phyloP scores from a whole-genome alignment of 2,329 filamentous ascomycete genomes.

The Nannizziopsis barbatae region DNA sequence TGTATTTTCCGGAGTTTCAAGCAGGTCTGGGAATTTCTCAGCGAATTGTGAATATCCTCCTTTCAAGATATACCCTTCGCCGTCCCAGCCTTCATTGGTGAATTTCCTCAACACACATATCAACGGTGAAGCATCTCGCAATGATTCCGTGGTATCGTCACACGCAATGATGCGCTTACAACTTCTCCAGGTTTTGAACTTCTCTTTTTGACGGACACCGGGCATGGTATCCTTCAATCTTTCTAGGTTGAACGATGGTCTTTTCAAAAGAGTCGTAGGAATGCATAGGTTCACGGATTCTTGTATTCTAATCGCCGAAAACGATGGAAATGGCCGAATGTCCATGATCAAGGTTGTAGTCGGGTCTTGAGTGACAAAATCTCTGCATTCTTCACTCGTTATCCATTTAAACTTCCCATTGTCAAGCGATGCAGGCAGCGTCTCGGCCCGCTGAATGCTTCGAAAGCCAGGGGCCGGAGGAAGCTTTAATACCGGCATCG shows the following conservation, averaged over 20 bases:
- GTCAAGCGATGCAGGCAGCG: slow-evolving; percentile 43
- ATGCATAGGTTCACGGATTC: slow-evolving; percentile 89
- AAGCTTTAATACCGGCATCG: background rate
- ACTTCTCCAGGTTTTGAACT: slow-evolving; percentile 65
- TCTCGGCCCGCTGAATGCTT: slow-evolving; percentile 36
- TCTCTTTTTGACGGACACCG: slow-evolving; percentile 54
- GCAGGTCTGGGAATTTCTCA: slow-evolving; percentile 50
- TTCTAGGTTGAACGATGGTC: slow-evolving; percentile 77
- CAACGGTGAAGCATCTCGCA: slow-evolving; percentile 68
- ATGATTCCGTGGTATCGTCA: slow-evolving; percentile 62
- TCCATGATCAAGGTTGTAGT: slow-evolving; percentile 63
- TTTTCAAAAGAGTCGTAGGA: slow-evolving; percentile 82
- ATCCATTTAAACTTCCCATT: slow-evolving; percentile 42
- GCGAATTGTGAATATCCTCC: slow-evolving; percentile 73
- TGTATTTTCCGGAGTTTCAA: slow-evolving; percentile 38
- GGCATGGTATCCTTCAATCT: slow-evolving; percentile 84
- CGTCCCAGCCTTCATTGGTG: slow-evolving; percentile 66
- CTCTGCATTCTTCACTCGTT: slow-evolving; percentile 43
- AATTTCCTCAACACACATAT: slow-evolving; percentile 93
- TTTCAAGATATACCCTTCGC: slow-evolving; percentile 60
- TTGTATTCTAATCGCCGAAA: slow-evolving; percentile 58
- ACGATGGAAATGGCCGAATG: slow-evolving; percentile 76
- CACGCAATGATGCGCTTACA: slow-evolving; percentile 76
- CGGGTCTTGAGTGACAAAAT: slow-evolving; percentile 43
- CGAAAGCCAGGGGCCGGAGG: slow-evolving; percentile 1